Percentiles rank a stretch among this genome's conserved stretches.
These are phyloP conservation scores for Laguncularia racemosa DNA, from an alignment of 345 rosid genomes.

Conservation along the genomic window DNA sequence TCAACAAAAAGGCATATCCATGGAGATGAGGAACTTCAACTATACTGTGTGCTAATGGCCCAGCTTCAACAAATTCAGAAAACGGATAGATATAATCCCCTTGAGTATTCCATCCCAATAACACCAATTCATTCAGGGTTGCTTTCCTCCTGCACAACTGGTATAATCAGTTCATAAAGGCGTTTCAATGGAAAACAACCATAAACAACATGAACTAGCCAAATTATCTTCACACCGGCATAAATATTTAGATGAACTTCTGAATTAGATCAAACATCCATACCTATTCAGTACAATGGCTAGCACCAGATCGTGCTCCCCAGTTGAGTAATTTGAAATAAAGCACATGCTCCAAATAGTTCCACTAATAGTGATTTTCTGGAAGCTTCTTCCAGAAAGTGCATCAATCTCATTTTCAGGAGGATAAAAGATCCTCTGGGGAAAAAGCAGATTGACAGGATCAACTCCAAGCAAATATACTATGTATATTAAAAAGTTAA, in stretches of 20 bases:
- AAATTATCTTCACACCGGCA: constrained; percentile 6
- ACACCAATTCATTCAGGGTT: constrained; percentile 53
- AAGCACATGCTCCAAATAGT: constrained; percentile 99
- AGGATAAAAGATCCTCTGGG: constrained; percentile 72
- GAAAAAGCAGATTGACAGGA: constrained; percentile 2
- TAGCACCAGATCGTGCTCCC: constrained; percentile 69
- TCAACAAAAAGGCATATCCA: constrained; percentile 86
- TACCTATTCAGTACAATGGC: constrained; percentile 93
- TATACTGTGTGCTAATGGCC: constrained; percentile 68
- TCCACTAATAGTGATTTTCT: constrained; percentile 41
- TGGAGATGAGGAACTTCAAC: constrained; percentile 77
- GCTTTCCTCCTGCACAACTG: constrained; percentile 61
- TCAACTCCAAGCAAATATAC: not conserved
- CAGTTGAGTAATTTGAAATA: constrained; percentile 56
- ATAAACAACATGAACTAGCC: constrained; percentile 9
- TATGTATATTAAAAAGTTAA: not conserved
- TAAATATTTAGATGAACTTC: constrained; percentile 2
- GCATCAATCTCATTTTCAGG: constrained; percentile 50
- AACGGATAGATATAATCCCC: constrained; percentile 43
- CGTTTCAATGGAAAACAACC: constrained; percentile 19
- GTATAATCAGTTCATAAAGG: constrained; percentile 9
- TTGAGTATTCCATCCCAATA: constrained; percentile 62
- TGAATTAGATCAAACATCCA: not conserved
- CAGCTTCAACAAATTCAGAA: constrained; percentile 61
- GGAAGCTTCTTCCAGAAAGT: constrained; percentile 28